Evolutionary conservation across 2,329 filamentous ascomycete genomes (phyloP).

Genomic region (Claviceps arundinis): DNA sequence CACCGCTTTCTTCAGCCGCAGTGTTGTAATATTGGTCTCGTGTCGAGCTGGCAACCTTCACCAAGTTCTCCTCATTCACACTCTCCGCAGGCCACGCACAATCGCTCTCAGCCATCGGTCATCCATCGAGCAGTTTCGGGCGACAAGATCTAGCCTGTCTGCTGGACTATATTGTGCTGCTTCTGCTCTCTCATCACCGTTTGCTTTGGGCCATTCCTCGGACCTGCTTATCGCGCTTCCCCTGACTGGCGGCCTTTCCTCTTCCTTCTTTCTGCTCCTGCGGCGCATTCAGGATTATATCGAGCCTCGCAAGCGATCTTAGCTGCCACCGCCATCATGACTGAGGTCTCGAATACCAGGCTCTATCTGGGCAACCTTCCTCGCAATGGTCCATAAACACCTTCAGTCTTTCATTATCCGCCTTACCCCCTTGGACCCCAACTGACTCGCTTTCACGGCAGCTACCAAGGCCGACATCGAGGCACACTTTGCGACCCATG

Average conservation of each 20-base stretch:
- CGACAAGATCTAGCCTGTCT: neutral
- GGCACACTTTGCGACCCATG: slow-evolving; percentile 88
- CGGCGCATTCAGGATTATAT: slow-evolving; percentile 3
- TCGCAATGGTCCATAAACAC: slow-evolving; percentile 59
- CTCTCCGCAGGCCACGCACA: neutral
- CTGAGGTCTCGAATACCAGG: slow-evolving; percentile 86
- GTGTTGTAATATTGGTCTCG: slow-evolving; percentile 5
- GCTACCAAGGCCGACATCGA: slow-evolving; percentile 96
- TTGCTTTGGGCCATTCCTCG: neutral
- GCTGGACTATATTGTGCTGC: neutral
- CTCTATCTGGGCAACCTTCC: slow-evolving; percentile 97
- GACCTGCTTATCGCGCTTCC: neutral
- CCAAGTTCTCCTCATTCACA: slow-evolving; percentile 2
- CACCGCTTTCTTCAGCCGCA: slow-evolving; percentile 8
- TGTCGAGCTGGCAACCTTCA: slow-evolving; percentile 2
- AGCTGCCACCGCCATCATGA: slow-evolving; percentile 32
- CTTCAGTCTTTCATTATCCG: slow-evolving; percentile 7
- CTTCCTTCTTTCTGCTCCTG: neutral
- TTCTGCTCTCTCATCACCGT: neutral
- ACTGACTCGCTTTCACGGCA: slow-evolving; percentile 40
- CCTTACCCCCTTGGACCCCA: slow-evolving; percentile 14
- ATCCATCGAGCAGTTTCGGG: neutral
- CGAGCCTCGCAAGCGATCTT: neutral
- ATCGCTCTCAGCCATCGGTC: neutral
- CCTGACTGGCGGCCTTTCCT: neutral